phyloP scores from a whole-genome alignment of 2,329 filamentous ascomycete genomes.

The Aspergillus sp. region DNA sequence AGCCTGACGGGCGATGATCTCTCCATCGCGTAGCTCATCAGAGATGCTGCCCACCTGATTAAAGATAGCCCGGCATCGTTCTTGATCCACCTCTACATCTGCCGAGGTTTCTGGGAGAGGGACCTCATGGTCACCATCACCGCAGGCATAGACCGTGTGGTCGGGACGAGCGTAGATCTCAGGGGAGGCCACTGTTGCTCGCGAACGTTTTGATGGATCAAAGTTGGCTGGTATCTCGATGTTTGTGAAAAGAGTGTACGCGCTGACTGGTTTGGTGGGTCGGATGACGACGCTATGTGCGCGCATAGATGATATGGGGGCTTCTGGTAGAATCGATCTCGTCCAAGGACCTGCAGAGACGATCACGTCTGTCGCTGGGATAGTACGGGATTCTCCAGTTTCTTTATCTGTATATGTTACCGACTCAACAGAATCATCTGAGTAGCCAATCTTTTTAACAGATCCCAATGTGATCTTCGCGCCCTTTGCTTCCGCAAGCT shows the following conservation, averaged over 20 bases:
- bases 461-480: conserved; percentile 63
- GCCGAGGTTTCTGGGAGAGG: conserved; percentile 73
- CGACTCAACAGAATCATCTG: conserved; percentile 50
- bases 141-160: conserved; percentile 89
- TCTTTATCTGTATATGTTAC: conserved; percentile 60
- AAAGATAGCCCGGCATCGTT: conserved; percentile 77
- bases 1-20: conserved; percentile 73
- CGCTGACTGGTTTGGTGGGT: conserved; percentile 48
- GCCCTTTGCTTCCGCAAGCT: conserved; percentile 66
- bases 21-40: conserved; percentile 58
- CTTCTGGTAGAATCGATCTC: conserved; percentile 44
- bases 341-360: conserved; percentile 63
- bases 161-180: conserved; percentile 92
- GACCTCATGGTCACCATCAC: conserved; percentile 72
- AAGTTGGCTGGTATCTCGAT: conserved; percentile 69
- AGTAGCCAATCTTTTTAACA: conserved; percentile 63
- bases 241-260: conserved; percentile 66
- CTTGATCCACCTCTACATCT: conserved; percentile 68
- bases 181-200: conserved; percentile 64
- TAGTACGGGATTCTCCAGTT: conserved; percentile 42
- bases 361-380: conserved; percentile 57
- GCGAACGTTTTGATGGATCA: conserved; percentile 44
- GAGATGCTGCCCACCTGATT: conserved; percentile 63
- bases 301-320: conserved; percentile 56
- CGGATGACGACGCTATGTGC: conserved; percentile 61